Conservation (phyloP, 495 filamentous ascomycete genomes). For the Penicillium lividum region DNA sequence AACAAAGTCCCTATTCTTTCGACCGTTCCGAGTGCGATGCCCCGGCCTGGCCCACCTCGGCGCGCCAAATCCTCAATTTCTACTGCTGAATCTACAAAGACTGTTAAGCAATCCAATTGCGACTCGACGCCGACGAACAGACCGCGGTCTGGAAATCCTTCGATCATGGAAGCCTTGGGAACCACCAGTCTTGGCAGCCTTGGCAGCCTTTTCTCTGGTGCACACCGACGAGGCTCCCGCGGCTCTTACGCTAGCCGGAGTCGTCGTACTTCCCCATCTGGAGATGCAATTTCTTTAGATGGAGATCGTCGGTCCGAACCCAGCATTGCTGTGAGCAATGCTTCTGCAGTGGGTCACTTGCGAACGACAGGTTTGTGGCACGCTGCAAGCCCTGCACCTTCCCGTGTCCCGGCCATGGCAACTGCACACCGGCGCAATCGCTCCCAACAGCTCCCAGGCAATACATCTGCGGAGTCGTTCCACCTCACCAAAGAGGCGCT, state of each 20-base stretch:
- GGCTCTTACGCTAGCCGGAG: conserved; percentile 49
- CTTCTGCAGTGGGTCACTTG: conserved; percentile 63
- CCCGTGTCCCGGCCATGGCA: conserved; percentile 1
- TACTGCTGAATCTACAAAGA: conserved; percentile 61
- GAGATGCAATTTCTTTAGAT: conserved; percentile 56
- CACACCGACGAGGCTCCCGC: conserved; percentile 52
- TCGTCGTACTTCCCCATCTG: conserved; percentile 53
- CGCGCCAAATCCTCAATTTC: conserved; percentile 60
- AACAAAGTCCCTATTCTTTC: conserved; percentile 29
- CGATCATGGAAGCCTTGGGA: conserved; percentile 49
- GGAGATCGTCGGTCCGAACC: conserved; percentile 66
- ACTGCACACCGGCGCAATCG: conserved; percentile 38
- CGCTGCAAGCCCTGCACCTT: conserved; percentile 20
- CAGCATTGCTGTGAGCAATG: conserved; percentile 60
- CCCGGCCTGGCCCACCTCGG: conserved; percentile 47
- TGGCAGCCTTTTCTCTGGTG: conserved; percentile 58
- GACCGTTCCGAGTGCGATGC: conserved; percentile 34
- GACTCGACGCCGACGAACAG: conserved; percentile 29
- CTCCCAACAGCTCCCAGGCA: conserved; percentile 39
- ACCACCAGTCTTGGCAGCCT: conserved; percentile 53
- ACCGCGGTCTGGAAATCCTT: conserved; percentile 44
- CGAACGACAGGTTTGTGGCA: conserved; percentile 51
- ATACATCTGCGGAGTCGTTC: conserved; percentile 47
- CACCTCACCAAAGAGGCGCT: conserved; percentile 44
- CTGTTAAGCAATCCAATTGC: conserved; percentile 50